These are phyloP conservation scores for Ricinus communis DNA, from an alignment of 345 rosid genomes.

Conservation along the genomic window DNA sequence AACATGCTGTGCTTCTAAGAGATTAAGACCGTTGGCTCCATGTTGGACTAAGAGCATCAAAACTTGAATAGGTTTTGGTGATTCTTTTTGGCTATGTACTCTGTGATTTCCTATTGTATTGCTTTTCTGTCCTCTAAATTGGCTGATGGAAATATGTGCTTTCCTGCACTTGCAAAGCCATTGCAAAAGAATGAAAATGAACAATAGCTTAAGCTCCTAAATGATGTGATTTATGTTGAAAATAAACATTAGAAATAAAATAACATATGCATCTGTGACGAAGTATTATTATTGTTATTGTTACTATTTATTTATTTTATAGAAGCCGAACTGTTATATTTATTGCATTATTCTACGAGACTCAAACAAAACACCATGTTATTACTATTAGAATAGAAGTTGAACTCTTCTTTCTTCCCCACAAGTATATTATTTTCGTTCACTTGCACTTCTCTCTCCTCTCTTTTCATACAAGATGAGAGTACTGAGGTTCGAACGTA, in stretches of 20 bases:
- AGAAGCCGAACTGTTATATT: not conserved
- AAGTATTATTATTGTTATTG: not conserved
- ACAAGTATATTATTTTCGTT: too few species aligned
- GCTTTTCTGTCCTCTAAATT: constrained; percentile 55
- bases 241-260: not conserved
- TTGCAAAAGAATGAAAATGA: constrained; percentile 11
- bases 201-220: constrained; percentile 4
- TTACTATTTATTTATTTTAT: not conserved
- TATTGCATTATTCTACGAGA: not conserved
- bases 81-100: constrained; percentile 30
- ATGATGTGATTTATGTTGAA: not conserved
- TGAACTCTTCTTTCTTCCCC: not conserved
- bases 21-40: constrained; percentile 97
- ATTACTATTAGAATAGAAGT: not conserved
- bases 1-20: constrained; percentile 93
- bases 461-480: too few species aligned
- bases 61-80: constrained; percentile 55
- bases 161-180: constrained; percentile 54
- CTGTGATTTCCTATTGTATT: constrained; percentile 27
- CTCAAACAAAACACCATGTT: not conserved
- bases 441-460: too few species aligned
- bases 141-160: constrained; percentile 75
- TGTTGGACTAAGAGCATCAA: constrained; percentile 81
- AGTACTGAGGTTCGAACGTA: too few species aligned
- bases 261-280: not conserved